Base-by-base conservation (phyloP, 352 stramenopile genomes). In the Pythium grandisporangium region DNA sequence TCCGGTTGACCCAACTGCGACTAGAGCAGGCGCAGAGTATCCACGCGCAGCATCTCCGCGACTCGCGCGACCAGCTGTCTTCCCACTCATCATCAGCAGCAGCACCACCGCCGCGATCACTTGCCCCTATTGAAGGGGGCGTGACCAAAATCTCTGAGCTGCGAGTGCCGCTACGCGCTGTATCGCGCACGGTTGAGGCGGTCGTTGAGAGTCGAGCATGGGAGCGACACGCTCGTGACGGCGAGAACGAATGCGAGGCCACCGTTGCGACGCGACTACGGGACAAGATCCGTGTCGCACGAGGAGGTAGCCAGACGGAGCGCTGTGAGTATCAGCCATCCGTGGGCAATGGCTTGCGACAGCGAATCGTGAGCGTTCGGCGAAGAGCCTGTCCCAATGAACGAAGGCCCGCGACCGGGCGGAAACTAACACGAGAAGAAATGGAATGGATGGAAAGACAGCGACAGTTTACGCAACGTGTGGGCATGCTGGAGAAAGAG, bases 401-500 rank as follows among this genome's bases (percentile, higher is more conserved):
- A 43, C 54, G 54, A 2, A 49, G 61, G 8, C n/a, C n/a, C n/a
- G n/a, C n/a, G n/a, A n/a, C n/a, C n/a, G n/a, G n/a, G n/a, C n/a
- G n/a, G n/a, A n/a, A n/a, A n/a, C 51, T 72, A 39, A 57, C 53
- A 1, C 72, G 61, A 13, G 32, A 57, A 2, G 70, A 83, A 20
- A 41, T 61, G 2, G 67, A 79, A 47, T 84, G 73, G 70, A 39
- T 77, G 16, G 73, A 87, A 45, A 87, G 78, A 46, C 68, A 84
- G 41, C 30, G 65, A 3, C 69, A 74, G 52, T 79, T 78, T 27
- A 57, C 34, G 0, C 47, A 63, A 26, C 60, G 74, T 0, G 47
- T 53, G 6, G 37, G 40, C 2, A 42, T 64, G 17, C 21, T 87
- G 14, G 74, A 87, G 45, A 82, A 70, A 25, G 70, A 87, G 23